These are phyloP conservation scores for Chaetothyriales sp. DNA, from an alignment of 2,329 filamentous ascomycete species.

Conservation along the genomic window DNA sequence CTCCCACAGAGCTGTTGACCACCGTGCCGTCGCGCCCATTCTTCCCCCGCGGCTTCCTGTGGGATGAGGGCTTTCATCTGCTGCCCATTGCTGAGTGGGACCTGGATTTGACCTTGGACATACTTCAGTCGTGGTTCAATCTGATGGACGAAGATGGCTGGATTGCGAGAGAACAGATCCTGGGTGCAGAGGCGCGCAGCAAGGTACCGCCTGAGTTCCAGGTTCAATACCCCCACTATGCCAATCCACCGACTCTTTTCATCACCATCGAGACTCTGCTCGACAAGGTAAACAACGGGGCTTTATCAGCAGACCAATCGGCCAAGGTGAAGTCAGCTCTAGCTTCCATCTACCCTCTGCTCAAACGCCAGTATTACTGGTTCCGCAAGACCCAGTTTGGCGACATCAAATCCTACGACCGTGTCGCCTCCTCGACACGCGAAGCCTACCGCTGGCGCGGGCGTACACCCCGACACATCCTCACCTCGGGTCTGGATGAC, in stretches of 20 bases:
- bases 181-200: conserved; percentile 78
- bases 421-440: conserved; percentile 71
- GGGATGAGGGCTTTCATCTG: conserved; percentile 96
- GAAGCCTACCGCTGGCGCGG: conserved; percentile 95
- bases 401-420: conserved; percentile 81
- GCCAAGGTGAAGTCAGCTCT: conserved; percentile 29
- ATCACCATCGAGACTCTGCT: conserved; percentile 74
- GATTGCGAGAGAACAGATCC: conserved; percentile 92
- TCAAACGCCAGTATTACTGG: conserved; percentile 85
- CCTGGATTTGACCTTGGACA: conserved; percentile 68
- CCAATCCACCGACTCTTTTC: conserved; percentile 90
- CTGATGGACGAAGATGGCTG: conserved; percentile 94
- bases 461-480: conserved; percentile 67
- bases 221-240: conserved; percentile 90
- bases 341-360: conserved; percentile 63
- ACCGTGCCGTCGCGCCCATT: conserved; percentile 85
- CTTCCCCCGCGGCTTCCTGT: conserved; percentile 90
- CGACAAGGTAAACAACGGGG: conserved; percentile 50
- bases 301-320: conserved; percentile 14
- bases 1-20: conserved; percentile 77
- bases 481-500: conserved; percentile 90
- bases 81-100: conserved; percentile 90
- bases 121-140: conserved; percentile 89
- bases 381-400: conserved; percentile 84
- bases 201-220: conserved; percentile 92